Percentiles rank a stretch among this genome's conserved stretches.
Evolutionary conservation across 345 rosid species (phyloP).

Genomic region (Citrus trifoliata): DNA sequence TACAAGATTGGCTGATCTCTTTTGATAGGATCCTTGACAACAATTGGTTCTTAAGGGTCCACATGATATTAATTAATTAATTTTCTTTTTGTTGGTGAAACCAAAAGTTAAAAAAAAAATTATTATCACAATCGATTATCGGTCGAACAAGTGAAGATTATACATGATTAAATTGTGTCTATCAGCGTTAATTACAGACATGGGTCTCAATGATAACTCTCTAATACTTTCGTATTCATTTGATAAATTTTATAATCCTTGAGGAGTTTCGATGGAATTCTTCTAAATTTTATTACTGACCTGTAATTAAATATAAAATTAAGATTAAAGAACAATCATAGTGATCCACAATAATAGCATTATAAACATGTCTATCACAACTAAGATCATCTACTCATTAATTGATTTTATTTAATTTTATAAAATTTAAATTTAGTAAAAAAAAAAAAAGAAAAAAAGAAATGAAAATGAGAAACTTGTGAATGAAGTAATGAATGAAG

Average conservation of each 20-base stretch:
- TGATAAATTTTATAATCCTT: not conserved
- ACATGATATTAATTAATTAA: not conserved
- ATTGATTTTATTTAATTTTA: too few species aligned
- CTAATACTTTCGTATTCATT: not conserved
- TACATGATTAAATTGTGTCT: too few species aligned
- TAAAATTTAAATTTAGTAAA: not conserved
- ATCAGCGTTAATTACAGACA: not conserved
- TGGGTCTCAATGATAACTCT: not conserved
- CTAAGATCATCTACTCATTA: too few species aligned
- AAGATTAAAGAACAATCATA: too few species aligned
- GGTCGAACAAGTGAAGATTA: not conserved
- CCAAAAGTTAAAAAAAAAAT: not conserved
- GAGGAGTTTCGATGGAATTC: not conserved
- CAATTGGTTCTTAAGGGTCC: conserved; percentile 1
- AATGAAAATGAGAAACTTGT: conserved; percentile 12
- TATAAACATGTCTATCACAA: too few species aligned
- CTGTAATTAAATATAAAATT: too few species aligned
- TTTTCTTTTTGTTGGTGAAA: not conserved
- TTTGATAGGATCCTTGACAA: not conserved
- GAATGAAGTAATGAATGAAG: not conserved
- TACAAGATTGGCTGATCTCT: not conserved
- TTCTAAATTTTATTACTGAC: too few species aligned
- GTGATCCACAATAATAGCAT: too few species aligned
- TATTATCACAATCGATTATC: not conserved
- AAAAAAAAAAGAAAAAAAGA: not conserved